Conservation (phyloP, 352 stramenopile genomes). For the Phytophthora hibernalis region DNA sequence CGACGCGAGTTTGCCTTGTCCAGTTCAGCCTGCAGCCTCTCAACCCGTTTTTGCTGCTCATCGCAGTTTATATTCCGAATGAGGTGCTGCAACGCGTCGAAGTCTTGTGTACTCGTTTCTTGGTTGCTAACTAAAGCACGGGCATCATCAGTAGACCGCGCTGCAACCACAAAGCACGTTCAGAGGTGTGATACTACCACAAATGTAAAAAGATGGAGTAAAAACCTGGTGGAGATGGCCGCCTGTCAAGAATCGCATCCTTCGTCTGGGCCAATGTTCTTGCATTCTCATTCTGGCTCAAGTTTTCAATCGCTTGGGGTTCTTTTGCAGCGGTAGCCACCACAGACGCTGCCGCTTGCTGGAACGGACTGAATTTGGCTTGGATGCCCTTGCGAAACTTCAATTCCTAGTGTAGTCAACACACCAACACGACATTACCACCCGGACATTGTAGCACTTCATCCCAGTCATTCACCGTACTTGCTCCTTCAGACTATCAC, state of each 20-base stretch:
- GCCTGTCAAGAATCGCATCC: background rate
- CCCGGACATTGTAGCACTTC: background rate
- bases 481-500: slow-evolving; percentile 42
- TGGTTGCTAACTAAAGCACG: slow-evolving; percentile 2
- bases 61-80: slow-evolving; percentile 37
- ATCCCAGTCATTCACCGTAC: background rate
- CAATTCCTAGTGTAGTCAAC: slow-evolving; percentile 40
- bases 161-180: background rate
- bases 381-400: slow-evolving; percentile 32
- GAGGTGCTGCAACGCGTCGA: slow-evolving; percentile 33
- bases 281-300: slow-evolving; percentile 17
- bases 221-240: slow-evolving; percentile 16
- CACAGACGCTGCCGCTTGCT: slow-evolving; percentile 34
- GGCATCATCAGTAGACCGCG: background rate
- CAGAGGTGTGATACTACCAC: background rate
- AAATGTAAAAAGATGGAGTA: background rate
- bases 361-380: slow-evolving; percentile 29
- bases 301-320: background rate
- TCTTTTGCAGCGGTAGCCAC: slow-evolving; percentile 1
- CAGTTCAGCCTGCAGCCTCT: slow-evolving; percentile 43
- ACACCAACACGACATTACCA: background rate
- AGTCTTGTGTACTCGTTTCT: slow-evolving; percentile 7
- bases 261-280: background rate
- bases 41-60: slow-evolving; percentile 49
- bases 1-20: slow-evolving; percentile 35